Evolutionary conservation across 2,329 filamentous ascomycete species (phyloP).

Genomic region (Cyanodermella asteris): DNA sequence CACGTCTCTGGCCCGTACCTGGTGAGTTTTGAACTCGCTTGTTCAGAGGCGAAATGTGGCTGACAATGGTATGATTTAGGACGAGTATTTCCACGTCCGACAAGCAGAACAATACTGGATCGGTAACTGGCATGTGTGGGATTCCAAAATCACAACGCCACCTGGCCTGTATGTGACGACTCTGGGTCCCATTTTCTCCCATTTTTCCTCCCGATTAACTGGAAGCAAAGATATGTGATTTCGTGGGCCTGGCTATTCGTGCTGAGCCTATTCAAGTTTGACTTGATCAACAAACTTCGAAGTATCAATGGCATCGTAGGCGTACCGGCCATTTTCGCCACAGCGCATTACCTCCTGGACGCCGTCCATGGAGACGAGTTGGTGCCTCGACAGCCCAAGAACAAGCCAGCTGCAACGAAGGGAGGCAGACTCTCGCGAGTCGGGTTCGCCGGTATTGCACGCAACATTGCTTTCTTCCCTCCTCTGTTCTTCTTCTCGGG

Average conservation of each 20-base stretch:
- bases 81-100: conserved; percentile 44
- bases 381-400: too few species aligned
- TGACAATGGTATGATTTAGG: conserved; percentile 7
- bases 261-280: background rate
- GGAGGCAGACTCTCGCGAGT: too few species aligned
- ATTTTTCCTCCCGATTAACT: too few species aligned
- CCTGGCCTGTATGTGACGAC: conserved; percentile 46
- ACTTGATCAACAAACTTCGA: background rate
- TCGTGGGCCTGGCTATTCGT: conserved; percentile 2
- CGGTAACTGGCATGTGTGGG: conserved; percentile 57
- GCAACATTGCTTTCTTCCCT: conserved; percentile 72
- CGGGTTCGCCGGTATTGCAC: conserved; percentile 35
- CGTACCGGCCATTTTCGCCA: too few species aligned
- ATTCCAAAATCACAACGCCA: conserved; percentile 92
- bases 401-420: too few species aligned
- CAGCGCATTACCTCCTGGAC: too few species aligned
- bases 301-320: background rate
- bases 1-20: conserved; percentile 36
- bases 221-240: conserved; percentile 1
- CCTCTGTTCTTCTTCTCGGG: conserved; percentile 89
- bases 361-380: too few species aligned
- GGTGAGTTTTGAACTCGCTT: conserved; percentile 16
- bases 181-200: too few species aligned
- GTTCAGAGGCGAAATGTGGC: background rate
- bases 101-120: conserved; percentile 77